Evolutionary conservation across 768 basidiomycete genomes (phyloP), one percentile per base, ranked within the genome.

Genomic region (Harrya chromipes): DNA sequence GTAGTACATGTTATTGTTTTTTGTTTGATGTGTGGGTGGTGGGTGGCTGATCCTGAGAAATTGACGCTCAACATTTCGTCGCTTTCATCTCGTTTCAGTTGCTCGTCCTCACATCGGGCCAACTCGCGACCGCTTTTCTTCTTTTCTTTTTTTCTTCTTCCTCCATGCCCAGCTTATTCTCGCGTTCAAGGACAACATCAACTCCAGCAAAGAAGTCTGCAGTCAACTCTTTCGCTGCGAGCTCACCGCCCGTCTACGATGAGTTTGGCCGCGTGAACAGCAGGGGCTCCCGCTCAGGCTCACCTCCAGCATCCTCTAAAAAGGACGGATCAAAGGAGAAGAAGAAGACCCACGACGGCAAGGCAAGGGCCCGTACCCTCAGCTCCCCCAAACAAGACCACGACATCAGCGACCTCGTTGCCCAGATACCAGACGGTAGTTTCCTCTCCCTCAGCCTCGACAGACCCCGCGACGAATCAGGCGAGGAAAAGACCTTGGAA

Each of bases 131-230:
- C 46, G 20, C 50, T 23, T 40, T 24, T 31, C 26, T 36, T 38
- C 42, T 27, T 33, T 33, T 40, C 17, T 20, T 39, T n/a, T 47
- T 33, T 26, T 37, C 26, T 19, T 39, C 46, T 47, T 49, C 55
- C 61, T 67, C 76, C 71, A 87, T 87, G 85, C 84, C 79, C 73
- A 84, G 81, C 68, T 64, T 87, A 70, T 87, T 87, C 70, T 85
- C 85, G 65, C 81, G 85, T 58, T 65, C 81, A 54, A 78, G 85
- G 45, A 84, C 84, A 41, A 75, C 72, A 47, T 85, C 85, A 19
- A 78, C 79, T 3, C 71, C 80, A 33, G 65, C 68, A 41, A 80
- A 77, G 70, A 75, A 71, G 48, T 58, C 55, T 10, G n/a, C 52
- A 16, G 38, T 23, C 52, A 56, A 20, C 23, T 19, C 56, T 26